Evolutionary conservation across 257 asterid species (phyloP).

Genomic region (Agastache rugosa): DNA sequence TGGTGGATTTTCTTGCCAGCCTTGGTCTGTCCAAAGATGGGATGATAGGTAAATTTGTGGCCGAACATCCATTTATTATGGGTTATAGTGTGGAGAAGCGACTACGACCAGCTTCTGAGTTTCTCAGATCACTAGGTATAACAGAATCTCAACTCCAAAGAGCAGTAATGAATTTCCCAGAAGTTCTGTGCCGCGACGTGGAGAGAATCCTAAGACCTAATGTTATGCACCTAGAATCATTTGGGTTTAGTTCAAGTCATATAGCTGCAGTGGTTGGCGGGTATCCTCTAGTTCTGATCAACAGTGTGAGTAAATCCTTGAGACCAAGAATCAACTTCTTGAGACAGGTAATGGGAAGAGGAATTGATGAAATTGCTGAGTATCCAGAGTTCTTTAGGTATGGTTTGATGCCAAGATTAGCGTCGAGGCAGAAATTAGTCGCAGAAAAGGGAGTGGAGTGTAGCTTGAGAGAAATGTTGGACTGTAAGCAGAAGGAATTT

Average conservation of each 20-base stretch:
- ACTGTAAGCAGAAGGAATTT: slow-evolving; percentile 81
- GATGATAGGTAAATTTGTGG: slow-evolving; percentile 74
- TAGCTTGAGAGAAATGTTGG: slow-evolving; percentile 93
- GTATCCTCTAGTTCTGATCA: slow-evolving; percentile 83
- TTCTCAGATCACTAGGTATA: slow-evolving; percentile 75
- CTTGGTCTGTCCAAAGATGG: slow-evolving; percentile 72
- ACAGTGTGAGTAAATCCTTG: slow-evolving; percentile 73
- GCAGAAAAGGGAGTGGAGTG: slow-evolving; percentile 55
- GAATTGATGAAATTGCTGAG: slow-evolving; percentile 68
- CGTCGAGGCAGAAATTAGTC: slow-evolving; percentile 71
- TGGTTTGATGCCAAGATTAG: slow-evolving; percentile 78
- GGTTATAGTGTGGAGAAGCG: slow-evolving; percentile 84
- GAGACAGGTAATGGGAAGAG: slow-evolving; percentile 80
- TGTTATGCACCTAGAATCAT: slow-evolving; percentile 56
- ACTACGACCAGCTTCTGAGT: slow-evolving; percentile 73
- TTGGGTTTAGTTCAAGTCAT: slow-evolving; percentile 70
- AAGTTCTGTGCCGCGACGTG: slow-evolving; percentile 82
- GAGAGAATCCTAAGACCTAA: slow-evolving; percentile 75
- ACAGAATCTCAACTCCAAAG: slow-evolving; percentile 66
- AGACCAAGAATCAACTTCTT: slow-evolving; percentile 83
- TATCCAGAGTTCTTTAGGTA: slow-evolving; percentile 89
- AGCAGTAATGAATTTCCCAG: slow-evolving; percentile 69
- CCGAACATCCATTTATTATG: slow-evolving; percentile 75
- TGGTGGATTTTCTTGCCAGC: slow-evolving; percentile 76
- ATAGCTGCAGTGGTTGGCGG: slow-evolving; percentile 77